Base-by-base conservation (phyloP, 2,329 filamentous ascomycete genomes). In the Juglanconis sp. region DNA sequence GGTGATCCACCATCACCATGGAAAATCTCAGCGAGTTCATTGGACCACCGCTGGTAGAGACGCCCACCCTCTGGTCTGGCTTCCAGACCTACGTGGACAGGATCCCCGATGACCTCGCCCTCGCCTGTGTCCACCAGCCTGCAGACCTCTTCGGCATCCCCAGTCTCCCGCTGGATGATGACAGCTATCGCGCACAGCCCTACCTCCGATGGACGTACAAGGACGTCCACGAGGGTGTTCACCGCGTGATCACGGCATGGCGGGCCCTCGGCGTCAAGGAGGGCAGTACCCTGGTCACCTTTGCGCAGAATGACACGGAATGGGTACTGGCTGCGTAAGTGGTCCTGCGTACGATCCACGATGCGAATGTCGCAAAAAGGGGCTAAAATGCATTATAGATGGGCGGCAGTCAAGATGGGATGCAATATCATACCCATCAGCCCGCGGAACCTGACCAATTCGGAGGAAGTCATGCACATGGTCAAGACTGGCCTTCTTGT, bases 391-490 rank as follows among this genome's bases (percentile, higher is more conserved):
- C 11, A 8, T 38, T 7, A 7, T 38, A 38, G 35, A 38, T 38
- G 35, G 5, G 57, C 44, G 3, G 35, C 44, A 4, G 49, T 55
- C 44, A 59, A 55, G 1, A 44, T 59, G 8, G 51, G 51, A 44
- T 59, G 57, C 35, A 15, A 49, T 2, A 17, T 44, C 13, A 50
- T 59, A 11, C 44, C 57, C 30, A 50, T 59, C 11, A 59, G 35
- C 3, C 57, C 57, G 9, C 51, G 57, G 15, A 59, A 59, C 32
- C 40, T 59, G 44, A 55, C 44, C 2, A 59, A 59, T 11, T 49
- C 54, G 44, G 57, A 42, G 7, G 57, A 59, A 50, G 57, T 59
- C 24, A 59, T 49, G 8, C 51, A 59, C 31, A 59, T 59, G 57
- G 35, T 59, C 30, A 49, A 30, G 35, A 55, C 50, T 7, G 57